phyloP scores from a whole-genome alignment of 2,329 filamentous ascomycete species.

The Exophiala lecanii-corni region DNA sequence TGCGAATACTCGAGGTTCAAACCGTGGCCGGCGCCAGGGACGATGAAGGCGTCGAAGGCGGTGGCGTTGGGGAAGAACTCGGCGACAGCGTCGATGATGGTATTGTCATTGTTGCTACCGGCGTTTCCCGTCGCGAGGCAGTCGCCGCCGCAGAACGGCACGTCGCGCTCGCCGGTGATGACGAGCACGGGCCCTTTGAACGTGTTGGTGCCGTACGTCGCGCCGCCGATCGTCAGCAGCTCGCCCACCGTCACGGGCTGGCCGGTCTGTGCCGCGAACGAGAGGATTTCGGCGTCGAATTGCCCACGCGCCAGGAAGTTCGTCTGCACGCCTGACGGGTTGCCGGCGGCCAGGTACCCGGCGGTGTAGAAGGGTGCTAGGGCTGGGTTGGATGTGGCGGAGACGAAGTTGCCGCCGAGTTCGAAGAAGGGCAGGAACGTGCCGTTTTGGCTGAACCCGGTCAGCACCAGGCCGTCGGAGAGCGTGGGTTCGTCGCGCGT shows the following conservation, averaged over 20 bases:
- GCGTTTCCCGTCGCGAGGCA: conserved; percentile 43
- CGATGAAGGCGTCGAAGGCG: conserved; percentile 51
- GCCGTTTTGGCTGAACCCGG: conserved; percentile 53
- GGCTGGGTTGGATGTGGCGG: conserved; percentile 12
- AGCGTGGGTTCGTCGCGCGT: conserved; percentile 40
- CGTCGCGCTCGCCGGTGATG: conserved; percentile 51
- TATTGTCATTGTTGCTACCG: conserved; percentile 31
- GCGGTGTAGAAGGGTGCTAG: conserved; percentile 52
- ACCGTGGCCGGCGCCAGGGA: conserved; percentile 49
- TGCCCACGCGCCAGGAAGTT: conserved; percentile 47
- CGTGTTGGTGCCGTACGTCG: conserved; percentile 27
- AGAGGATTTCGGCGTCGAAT: conserved; percentile 52
- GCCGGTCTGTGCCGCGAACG: conserved; percentile 43
- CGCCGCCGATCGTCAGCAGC: conserved; percentile 50
- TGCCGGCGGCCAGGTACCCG: conserved; percentile 41
- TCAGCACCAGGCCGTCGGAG: conserved; percentile 56
- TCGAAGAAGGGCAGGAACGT: conserved; percentile 39
- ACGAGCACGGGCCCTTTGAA: conserved; percentile 56
- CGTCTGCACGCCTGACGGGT: conserved; percentile 45
- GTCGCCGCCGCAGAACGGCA: conserved; percentile 60
- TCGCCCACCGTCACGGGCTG: conserved; percentile 57
- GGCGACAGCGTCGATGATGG: conserved; percentile 43
- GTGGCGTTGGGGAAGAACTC: conserved; percentile 43
- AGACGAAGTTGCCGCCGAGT: conserved; percentile 16
- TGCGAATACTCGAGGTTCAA: conserved; percentile 47